Percentiles rank a stretch among this genome's conserved stretches.
phyloP scores from a whole-genome alignment of 768 basidiomycete species.

The Boletus vinaceobasis region DNA sequence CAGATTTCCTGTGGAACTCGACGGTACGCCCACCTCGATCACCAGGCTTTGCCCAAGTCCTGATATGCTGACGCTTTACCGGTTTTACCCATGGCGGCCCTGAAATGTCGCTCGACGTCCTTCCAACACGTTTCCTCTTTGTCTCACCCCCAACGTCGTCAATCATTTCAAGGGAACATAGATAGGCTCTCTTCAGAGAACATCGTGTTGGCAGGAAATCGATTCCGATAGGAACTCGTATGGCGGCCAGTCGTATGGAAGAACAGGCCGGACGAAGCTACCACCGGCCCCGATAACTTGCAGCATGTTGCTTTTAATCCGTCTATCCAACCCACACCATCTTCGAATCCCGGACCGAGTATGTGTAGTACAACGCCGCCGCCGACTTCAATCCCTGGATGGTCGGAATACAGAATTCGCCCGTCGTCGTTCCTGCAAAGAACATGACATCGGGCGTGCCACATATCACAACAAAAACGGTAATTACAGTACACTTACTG shows the following conservation, averaged over 20 bases:
- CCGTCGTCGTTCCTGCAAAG: background rate
- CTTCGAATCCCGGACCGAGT: too few relatives aligned
- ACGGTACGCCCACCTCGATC: constrained; percentile 1
- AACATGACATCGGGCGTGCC: background rate
- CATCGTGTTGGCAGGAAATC: background rate
- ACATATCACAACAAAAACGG: constrained; percentile 4
- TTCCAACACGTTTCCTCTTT: constrained; percentile 15
- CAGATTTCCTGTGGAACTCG: background rate
- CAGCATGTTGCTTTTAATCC: constrained; percentile 13
- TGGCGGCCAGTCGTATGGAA: constrained; percentile 19
- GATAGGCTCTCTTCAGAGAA: background rate
- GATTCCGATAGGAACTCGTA: background rate
- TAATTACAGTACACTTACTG: background rate
- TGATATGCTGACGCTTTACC: background rate
- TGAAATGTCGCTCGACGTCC: constrained; percentile 11
- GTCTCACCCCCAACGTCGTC: constrained; percentile 7
- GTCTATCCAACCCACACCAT: constrained; percentile 7
- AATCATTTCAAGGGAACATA: background rate
- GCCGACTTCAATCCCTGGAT: constrained; percentile 11
- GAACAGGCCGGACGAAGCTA: background rate
- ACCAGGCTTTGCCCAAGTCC: background rate
- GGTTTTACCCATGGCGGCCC: background rate
- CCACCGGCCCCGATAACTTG: constrained; percentile 13
- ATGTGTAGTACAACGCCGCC: background rate
- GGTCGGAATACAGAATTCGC: background rate